Evolutionary conservation across 495 filamentous ascomycete species (phyloP).

Genomic region (Glonium stellatum): DNA sequence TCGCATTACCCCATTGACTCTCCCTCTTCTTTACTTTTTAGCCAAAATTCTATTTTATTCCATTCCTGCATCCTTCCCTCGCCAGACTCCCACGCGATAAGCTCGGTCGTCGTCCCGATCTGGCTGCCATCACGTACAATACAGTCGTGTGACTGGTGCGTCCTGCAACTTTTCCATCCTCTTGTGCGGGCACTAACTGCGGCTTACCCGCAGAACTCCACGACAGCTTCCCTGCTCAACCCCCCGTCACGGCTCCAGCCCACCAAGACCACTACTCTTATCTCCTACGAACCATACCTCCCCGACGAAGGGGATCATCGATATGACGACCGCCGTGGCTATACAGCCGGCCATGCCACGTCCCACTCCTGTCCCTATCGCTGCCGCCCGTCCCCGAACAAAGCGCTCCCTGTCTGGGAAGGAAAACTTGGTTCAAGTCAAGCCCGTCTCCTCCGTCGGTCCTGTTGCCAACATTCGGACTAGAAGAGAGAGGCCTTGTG

Average conservation of each 20-base stretch:
- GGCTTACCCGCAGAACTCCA: slow-evolving; percentile 25
- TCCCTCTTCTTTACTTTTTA: slow-evolving; percentile 15
- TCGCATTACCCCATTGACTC: slow-evolving; percentile 6
- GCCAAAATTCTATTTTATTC: background rate
- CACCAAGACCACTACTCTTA: slow-evolving; percentile 13
- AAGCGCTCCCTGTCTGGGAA: slow-evolving; percentile 28
- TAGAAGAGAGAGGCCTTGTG: slow-evolving; percentile 39
- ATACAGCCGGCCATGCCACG: slow-evolving; percentile 34
- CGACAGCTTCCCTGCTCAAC: background rate
- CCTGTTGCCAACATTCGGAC: slow-evolving; percentile 31
- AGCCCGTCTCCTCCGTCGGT: slow-evolving; percentile 22
- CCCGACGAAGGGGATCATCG: slow-evolving; percentile 9
- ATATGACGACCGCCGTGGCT: slow-evolving; percentile 37
- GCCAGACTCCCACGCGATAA: slow-evolving; percentile 31
- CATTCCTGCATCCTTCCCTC: slow-evolving; percentile 12
- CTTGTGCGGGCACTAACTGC: slow-evolving; percentile 22
- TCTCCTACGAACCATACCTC: slow-evolving; percentile 19
- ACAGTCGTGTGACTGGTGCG: slow-evolving; percentile 30
- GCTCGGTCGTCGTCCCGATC: slow-evolving; percentile 23
- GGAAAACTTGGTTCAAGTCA: slow-evolving; percentile 33
- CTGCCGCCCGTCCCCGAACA: slow-evolving; percentile 27
- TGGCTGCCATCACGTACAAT: slow-evolving; percentile 10
- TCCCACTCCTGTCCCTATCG: slow-evolving; percentile 32
- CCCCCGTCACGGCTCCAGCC: slow-evolving; percentile 7
- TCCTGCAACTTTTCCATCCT: background rate